phyloP scores from a whole-genome alignment of 805 yeast species.

The Pichia manshurica region DNA sequence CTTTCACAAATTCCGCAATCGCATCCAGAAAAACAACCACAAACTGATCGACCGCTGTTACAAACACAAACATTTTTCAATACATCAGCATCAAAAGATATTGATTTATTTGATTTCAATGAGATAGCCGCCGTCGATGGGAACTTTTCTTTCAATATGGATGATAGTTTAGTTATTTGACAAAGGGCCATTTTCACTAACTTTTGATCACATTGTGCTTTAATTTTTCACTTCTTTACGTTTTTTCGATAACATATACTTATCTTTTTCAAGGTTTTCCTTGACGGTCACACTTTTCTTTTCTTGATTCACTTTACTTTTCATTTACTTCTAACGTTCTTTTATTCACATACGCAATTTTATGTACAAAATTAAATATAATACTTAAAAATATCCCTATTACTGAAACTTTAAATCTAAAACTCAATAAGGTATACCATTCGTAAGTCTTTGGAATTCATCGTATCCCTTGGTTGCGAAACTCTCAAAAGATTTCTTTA shows the following conservation, averaged over 20 bases:
- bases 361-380: not conserved
- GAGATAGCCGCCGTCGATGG: slow-evolving; percentile 7
- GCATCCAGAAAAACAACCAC: not conserved
- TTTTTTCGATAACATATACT: no score
- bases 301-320: not conserved
- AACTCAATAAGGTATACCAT: slow-evolving; percentile 93
- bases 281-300: not conserved
- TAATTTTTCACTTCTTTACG: no score
- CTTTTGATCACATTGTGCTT: no score
- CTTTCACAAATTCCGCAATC: not conserved
- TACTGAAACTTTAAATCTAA: no score
- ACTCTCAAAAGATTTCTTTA: slow-evolving; percentile 79
- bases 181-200: no score
- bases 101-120: slow-evolving; percentile 6
- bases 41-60: slow-evolving; percentile 1
- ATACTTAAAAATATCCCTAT: not conserved
- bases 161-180: slow-evolving; percentile 11
- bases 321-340: not conserved
- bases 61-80: not conserved
- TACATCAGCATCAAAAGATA: not conserved
- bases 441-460: slow-evolving; percentile 92
- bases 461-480: slow-evolving; percentile 91
- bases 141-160: slow-evolving; percentile 10
- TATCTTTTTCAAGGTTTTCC: not conserved
- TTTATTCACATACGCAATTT: not conserved